phyloP scores from a whole-genome alignment of 2,329 filamentous ascomycete genomes.

The Saccharata proteae region DNA sequence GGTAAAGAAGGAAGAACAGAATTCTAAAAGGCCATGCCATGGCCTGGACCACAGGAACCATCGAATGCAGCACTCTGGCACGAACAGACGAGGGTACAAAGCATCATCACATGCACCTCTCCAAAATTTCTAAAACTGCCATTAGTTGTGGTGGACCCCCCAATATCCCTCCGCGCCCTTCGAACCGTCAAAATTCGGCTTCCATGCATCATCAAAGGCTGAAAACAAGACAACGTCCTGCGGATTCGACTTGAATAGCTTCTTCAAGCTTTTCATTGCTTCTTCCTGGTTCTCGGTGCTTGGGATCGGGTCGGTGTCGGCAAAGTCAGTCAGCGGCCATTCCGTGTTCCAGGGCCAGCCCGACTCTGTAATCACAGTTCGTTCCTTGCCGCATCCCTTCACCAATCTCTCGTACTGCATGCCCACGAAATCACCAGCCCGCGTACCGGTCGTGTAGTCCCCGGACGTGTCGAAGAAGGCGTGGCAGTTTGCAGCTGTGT shows the following conservation, averaged over 20 bases:
- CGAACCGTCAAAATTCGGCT: constrained; percentile 48
- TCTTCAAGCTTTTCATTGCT: constrained; percentile 41
- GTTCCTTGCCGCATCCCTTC: constrained; percentile 42
- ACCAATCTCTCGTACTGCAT: constrained; percentile 40
- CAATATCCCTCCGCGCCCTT: constrained; percentile 67
- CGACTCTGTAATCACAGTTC: constrained; percentile 65
- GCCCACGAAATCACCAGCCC: constrained; percentile 55
- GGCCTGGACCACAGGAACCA: too few relatives aligned
- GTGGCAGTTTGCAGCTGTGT: constrained; percentile 71
- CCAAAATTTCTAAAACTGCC: too few relatives aligned
- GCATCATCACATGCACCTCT: too few relatives aligned
- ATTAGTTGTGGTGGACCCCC: constrained; percentile 51
- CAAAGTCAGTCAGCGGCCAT: background rate
- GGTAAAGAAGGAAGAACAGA: too few relatives aligned
- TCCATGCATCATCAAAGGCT: constrained; percentile 72
- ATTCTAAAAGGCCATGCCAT: too few relatives aligned
- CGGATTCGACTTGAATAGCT: background rate
- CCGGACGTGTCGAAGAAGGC: constrained; percentile 58
- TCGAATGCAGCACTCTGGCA: too few relatives aligned
- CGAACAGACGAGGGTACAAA: too few relatives aligned
- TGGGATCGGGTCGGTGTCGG: constrained; percentile 59
- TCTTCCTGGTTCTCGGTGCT: constrained; percentile 51
- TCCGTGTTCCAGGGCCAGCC: constrained; percentile 68
- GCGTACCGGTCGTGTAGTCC: constrained; percentile 31
- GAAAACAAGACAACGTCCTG: constrained; percentile 56